phyloP scores from a whole-genome alignment of 345 rosid genomes.

The thale cress (Arabidopsis thaliana) region TAIR10.1 NC_003070.9:4799001-4799500 shows the following conservation, averaged over 20 bases:
- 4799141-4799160: conserved; percentile 18
- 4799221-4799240: conserved; percentile 76
- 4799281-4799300: neutral
- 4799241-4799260: neutral
- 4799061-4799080: conserved; percentile 96
- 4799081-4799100: conserved; percentile 49
- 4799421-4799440: conserved; percentile 99
- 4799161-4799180: conserved; percentile 92
- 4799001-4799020: conserved; percentile 99
- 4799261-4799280: neutral
- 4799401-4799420: conserved; percentile 98
- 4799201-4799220: conserved; percentile 90
- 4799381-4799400: conserved; percentile 94
- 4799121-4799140: conserved; percentile 8
- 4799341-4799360: conserved; percentile 95
- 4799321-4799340: conserved; percentile 94
- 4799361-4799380: conserved; percentile 99
- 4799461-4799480: neutral
- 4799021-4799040: conserved; percentile 91
- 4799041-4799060: conserved; percentile 85
- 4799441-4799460: conserved; percentile 53
- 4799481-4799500: conserved; percentile 3
- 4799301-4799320: conserved; percentile 57
- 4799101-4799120: conserved; percentile 14
- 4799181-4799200: conserved; percentile 98